Evolutionary conservation across 148 eudicot genomes (phyloP).

Genomic region (Camellia sinensis): DNA sequence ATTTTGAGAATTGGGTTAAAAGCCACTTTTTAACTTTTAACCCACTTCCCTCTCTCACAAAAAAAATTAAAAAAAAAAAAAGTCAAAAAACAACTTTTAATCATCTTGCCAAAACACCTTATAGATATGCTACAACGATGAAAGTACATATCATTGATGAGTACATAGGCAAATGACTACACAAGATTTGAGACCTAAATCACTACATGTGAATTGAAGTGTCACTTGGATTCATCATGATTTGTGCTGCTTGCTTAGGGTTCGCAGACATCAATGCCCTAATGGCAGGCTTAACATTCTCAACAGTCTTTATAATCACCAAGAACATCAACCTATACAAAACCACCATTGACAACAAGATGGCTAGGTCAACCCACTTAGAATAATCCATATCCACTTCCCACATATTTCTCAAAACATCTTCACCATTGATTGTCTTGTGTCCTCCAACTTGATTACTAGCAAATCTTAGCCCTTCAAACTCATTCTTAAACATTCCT

Average conservation of each 20-base stretch:
- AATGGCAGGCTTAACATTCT: conserved; percentile 17
- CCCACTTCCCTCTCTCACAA: too few species aligned
- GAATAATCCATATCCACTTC: conserved; percentile 39
- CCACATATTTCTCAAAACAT: conserved; percentile 24
- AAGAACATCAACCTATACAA: conserved; percentile 35
- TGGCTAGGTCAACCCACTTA: conserved; percentile 46
- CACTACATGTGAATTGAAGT: not conserved
- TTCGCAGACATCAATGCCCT: conserved; percentile 12
- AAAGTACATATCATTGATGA: not conserved
- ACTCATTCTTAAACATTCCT: conserved; percentile 52
- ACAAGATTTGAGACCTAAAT: not conserved
- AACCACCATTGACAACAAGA: conserved; percentile 42
- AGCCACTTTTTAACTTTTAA: too few species aligned
- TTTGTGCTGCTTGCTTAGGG: not conserved
- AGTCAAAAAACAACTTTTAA: too few species aligned
- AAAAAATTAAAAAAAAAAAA: too few species aligned
- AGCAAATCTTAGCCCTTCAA: conserved; percentile 31
- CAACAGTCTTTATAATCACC: conserved; percentile 25
- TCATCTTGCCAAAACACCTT: too few species aligned
- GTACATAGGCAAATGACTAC: too few species aligned
- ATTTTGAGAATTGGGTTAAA: too few species aligned
- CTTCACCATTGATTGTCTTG: conserved; percentile 12
- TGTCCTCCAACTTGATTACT: not conserved
- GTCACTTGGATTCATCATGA: conserved; percentile 8
- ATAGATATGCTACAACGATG: not conserved